Percentiles rank a stretch among this genome's conserved stretches.
Conservation (phyloP, 2,329 filamentous ascomycete genomes). For the Colletotrichum caudatum region DNA sequence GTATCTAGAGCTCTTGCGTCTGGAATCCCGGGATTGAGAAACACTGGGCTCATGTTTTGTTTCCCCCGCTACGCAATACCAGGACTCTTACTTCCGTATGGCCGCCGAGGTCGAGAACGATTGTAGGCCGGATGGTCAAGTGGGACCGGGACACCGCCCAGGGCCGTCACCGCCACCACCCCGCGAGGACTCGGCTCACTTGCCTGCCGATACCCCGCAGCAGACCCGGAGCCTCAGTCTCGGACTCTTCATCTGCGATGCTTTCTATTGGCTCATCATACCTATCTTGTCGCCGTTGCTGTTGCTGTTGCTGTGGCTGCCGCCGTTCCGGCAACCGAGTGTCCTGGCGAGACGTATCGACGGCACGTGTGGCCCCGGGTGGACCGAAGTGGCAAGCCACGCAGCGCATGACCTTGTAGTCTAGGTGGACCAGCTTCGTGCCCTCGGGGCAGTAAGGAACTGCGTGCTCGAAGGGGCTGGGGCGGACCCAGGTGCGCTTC, state of each 20-base stretch:
- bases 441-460: conserved; percentile 1
- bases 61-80: not conserved
- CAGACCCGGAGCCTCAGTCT: not conserved
- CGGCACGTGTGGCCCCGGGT: too few relatives aligned
- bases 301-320: not conserved
- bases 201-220: not conserved
- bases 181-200: not conserved
- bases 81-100: not conserved
- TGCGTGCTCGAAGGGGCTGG: not conserved
- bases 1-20: not conserved
- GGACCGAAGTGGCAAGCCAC: not conserved
- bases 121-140: not conserved
- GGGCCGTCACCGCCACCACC: not conserved
- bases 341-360: not conserved
- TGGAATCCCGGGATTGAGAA: not conserved
- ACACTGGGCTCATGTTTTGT: not conserved
- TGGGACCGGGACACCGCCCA: not conserved
- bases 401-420: not conserved
- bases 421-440: not conserved
- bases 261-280: not conserved
- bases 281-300: not conserved
- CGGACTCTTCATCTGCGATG: not conserved
- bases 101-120: not conserved
- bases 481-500: not conserved
- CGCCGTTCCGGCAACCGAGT: not conserved